Conservation (phyloP, 768 basidiomycete genomes). For the Calocybe gangraenosa region DNA sequence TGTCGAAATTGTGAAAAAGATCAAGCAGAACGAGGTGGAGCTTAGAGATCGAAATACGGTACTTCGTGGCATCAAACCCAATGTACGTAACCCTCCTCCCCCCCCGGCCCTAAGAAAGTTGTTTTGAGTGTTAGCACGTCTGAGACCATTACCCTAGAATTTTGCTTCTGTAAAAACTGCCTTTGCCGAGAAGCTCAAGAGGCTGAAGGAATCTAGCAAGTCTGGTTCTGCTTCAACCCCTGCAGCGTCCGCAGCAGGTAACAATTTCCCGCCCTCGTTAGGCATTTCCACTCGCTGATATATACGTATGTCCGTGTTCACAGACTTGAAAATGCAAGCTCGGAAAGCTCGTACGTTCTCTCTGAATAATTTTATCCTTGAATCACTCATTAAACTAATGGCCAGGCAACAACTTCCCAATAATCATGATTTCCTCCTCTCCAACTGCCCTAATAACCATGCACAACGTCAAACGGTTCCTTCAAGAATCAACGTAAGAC, state of each 20-base stretch:
- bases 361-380: neutral
- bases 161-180: slow-evolving; percentile 65
- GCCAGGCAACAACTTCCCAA: slow-evolving; percentile 76
- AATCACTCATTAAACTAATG: neutral
- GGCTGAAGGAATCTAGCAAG: slow-evolving; percentile 62
- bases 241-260: slow-evolving; percentile 37
- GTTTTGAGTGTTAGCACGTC: neutral
- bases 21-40: slow-evolving; percentile 72
- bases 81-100: slow-evolving; percentile 49
- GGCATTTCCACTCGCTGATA: too few species aligned
- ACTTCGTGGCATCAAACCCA: slow-evolving; percentile 76
- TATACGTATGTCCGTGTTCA: too few species aligned
- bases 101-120: neutral
- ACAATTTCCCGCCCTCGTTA: neutral
- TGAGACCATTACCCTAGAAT: slow-evolving; percentile 58
- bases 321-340: slow-evolving; percentile 57
- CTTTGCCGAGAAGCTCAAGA: slow-evolving; percentile 77
- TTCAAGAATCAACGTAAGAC: slow-evolving; percentile 85
- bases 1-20: slow-evolving; percentile 82
- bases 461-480: slow-evolving; percentile 93
- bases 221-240: slow-evolving; percentile 36
- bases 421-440: slow-evolving; percentile 96
- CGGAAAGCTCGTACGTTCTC: slow-evolving; percentile 65
- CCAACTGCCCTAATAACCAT: slow-evolving; percentile 95
- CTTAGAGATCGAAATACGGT: slow-evolving; percentile 80